Evolutionary conservation across 2,329 filamentous ascomycete genomes (phyloP).

Genomic region (Nemania sp.): DNA sequence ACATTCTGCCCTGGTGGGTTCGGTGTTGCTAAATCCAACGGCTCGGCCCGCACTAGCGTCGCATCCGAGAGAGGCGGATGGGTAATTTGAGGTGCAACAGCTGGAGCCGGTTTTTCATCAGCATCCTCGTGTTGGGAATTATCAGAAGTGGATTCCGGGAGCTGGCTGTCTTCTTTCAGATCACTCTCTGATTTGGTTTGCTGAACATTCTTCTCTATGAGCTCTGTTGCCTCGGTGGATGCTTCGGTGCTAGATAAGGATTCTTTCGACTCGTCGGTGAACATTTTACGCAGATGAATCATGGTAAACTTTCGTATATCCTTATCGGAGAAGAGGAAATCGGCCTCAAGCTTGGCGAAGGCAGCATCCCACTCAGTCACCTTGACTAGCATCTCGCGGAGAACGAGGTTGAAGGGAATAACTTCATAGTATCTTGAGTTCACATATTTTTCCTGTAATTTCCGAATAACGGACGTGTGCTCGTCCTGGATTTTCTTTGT

Average conservation of each 20-base stretch:
- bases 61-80: constrained; percentile 40
- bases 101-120: constrained; percentile 25
- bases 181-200: constrained; percentile 35
- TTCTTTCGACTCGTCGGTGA: constrained; percentile 84
- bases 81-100: constrained; percentile 38
- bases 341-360: constrained; percentile 88
- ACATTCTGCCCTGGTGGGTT: constrained; percentile 38
- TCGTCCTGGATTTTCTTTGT: constrained; percentile 83
- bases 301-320: constrained; percentile 92
- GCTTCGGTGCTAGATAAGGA: constrained; percentile 74
- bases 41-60: constrained; percentile 53
- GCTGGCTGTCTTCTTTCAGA: constrained; percentile 29
- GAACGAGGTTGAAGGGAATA: constrained; percentile 86
- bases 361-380: constrained; percentile 91
- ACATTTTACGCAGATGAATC: constrained; percentile 91
- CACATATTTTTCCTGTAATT: constrained; percentile 89
- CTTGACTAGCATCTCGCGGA: constrained; percentile 89
- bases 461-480: constrained; percentile 71
- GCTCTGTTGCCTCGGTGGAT: constrained; percentile 57
- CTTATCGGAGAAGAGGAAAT: constrained; percentile 93
- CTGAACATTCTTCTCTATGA: constrained; percentile 53
- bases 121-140: constrained; percentile 22
- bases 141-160: constrained; percentile 24
- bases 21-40: constrained; percentile 54
- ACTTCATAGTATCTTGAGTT: constrained; percentile 96